These are phyloP conservation scores for Termitomyces sp. DNA, from an alignment of 768 basidiomycete genomes.

Conservation along the genomic window DNA sequence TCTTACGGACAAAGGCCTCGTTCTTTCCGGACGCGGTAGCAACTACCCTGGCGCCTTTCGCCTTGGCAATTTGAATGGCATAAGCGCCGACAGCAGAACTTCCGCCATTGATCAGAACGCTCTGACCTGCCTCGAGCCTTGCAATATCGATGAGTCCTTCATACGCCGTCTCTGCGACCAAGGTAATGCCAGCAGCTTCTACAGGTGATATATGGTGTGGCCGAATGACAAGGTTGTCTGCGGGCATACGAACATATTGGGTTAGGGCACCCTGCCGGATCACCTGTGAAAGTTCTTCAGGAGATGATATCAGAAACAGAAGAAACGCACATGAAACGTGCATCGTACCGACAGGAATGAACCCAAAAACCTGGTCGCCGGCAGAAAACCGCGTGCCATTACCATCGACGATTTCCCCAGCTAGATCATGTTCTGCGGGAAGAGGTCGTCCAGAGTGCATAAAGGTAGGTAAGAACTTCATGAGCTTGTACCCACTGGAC, in stretches of 20 bases:
- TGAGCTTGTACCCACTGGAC: conserved; percentile 55
- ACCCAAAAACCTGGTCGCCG: conserved; percentile 66
- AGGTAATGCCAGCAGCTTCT: conserved; percentile 55
- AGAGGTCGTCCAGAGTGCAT: conserved; percentile 39
- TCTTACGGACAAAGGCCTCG: conserved; percentile 44
- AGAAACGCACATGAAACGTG: neutral
- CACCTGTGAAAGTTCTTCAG: conserved; percentile 21
- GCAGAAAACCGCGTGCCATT: conserved; percentile 45
- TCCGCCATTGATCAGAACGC: conserved; percentile 67
- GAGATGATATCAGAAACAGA: neutral
- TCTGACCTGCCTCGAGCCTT: conserved; percentile 50
- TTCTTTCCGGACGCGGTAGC: conserved; percentile 59
- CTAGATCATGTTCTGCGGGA: conserved; percentile 55
- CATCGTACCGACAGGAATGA: conserved; percentile 29
- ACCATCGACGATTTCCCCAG: conserved; percentile 55
- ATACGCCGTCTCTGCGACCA: conserved; percentile 57
- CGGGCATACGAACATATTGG: conserved; percentile 48
- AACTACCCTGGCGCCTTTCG: conserved; percentile 51
- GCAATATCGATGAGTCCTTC: conserved; percentile 44
- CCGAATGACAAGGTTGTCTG: conserved; percentile 31
- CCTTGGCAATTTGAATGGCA: conserved; percentile 71
- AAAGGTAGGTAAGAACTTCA: conserved; percentile 42
- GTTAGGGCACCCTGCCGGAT: conserved; percentile 51
- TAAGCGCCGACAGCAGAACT: conserved; percentile 63
- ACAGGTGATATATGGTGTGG: conserved; percentile 46